Base-by-base conservation (phyloP, 768 basidiomycete genomes). In the Suillus weaverae region DNA sequence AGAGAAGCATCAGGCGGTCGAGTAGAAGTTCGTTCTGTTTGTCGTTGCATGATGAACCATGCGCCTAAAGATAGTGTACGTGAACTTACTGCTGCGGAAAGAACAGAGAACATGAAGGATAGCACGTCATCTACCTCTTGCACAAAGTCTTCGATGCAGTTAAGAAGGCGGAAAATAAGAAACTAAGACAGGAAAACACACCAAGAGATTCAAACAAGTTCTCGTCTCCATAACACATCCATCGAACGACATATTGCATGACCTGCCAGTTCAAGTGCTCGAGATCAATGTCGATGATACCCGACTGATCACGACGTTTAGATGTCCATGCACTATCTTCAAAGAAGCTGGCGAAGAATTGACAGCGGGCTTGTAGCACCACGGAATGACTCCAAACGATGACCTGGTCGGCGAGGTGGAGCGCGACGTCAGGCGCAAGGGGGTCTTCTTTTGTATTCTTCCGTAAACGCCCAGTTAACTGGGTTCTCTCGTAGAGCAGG, bases 281-380 rank as follows among this genome's bases (percentile, higher is more conserved):
- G 80, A 98, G 79, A 68, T 92, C 77, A 50, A 99, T 76, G n/a
- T 76, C 74, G 9, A 97, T 69, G 13, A 81, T 77, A 1, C 88
- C 90, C 7, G 79, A 71, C 70, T 72, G 20, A 66, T 79, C 79
- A 81, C 87, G 85, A 35, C 95, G 83, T 43, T 81, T 80, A 32
- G 62, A 71, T 14, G 92, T 92, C 96, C 97, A 99, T 39, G 86
- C 92, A 18, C 81, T 78, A 69, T 95, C 88, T 48, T 87, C 86
- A 73, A 97, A 95, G 77, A 99, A 90, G 38, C 85, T 85, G 11
- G 86, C 79, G 72, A 99, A 98, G 70, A 97, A 90, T 3, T 85
- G 83, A 30, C 91, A 95, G 1, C 96, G 85, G 0, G 94, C 86
- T 13, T 94, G 84, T n/a, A 99, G 81, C 20, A 98, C 74, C 11